A percentile compares a stretch with the other conserved stretches of the same genome.
Evolutionary conservation across 164 flowering plant genomes (phyloP).

Genomic region (Buxus sempervirens): DNA sequence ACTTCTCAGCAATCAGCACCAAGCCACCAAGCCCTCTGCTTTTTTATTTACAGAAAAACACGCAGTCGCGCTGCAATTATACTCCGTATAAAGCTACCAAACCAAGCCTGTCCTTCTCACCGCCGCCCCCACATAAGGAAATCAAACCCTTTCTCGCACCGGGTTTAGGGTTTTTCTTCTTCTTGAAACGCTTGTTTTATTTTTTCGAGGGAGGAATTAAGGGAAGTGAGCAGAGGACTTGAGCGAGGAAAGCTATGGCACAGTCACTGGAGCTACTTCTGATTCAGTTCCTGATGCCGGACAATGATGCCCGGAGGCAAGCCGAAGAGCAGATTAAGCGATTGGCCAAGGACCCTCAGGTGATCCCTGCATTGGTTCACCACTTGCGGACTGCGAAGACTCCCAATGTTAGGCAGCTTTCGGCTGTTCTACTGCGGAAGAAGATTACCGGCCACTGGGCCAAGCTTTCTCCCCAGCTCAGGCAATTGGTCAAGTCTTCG

Average conservation of each 20-base stretch:
- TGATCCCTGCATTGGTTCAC: constrained; percentile 79
- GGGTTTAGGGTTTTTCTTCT: constrained; percentile 4
- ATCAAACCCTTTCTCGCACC: neutral
- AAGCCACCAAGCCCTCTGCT: too few species aligned
- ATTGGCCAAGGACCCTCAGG: constrained; percentile 86
- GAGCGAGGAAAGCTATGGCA: constrained; percentile 41
- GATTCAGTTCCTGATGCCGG: constrained; percentile 94
- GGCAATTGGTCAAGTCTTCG: constrained; percentile 67
- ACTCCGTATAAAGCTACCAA: neutral
- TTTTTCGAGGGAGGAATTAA: neutral
- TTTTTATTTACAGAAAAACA: too few species aligned
- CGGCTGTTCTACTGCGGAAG: constrained; percentile 95
- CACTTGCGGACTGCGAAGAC: constrained; percentile 97
- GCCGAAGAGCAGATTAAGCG: constrained; percentile 98
- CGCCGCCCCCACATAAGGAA: neutral
- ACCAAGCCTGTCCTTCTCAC: neutral
- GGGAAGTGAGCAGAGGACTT: neutral
- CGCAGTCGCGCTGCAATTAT: too few species aligned
- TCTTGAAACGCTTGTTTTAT: neutral
- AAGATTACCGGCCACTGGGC: constrained; percentile 98
- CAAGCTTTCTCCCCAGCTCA: constrained; percentile 66
- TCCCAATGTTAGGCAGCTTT: constrained; percentile 88
- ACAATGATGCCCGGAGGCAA: constrained; percentile 89
- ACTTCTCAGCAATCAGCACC: too few species aligned
- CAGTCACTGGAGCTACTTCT: constrained; percentile 87